Evolutionary conservation across 257 asterid genomes (phyloP).

Genomic region (Orobanche coerulescens): DNA sequence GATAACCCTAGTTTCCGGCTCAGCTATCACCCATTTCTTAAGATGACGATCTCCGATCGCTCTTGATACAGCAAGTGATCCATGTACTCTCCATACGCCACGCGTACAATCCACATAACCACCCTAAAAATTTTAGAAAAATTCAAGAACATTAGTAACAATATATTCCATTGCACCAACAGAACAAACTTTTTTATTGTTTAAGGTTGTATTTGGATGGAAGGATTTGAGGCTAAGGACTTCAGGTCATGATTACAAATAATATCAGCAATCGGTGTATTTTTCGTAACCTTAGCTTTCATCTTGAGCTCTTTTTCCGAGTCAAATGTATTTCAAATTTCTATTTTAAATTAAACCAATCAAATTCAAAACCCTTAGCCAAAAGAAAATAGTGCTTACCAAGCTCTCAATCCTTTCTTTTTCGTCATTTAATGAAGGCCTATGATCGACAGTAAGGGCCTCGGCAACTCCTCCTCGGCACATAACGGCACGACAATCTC

Average conservation of each 20-base stretch:
- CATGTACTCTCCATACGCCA: conserved; percentile 78
- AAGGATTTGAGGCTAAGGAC: too few relatives aligned
- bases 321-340: too few relatives aligned
- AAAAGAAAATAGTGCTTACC: conserved; percentile 32
- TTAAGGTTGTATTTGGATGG: too few relatives aligned
- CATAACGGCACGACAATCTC: conserved; percentile 75
- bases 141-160: not conserved
- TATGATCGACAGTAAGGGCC: conserved; percentile 71
- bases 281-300: too few relatives aligned
- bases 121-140: conserved; percentile 34
- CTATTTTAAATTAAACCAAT: too few relatives aligned
- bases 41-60: conserved; percentile 77
- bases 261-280: too few relatives aligned
- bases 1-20: conserved; percentile 56
- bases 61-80: conserved; percentile 79
- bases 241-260: too few relatives aligned
- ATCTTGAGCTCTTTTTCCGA: too few relatives aligned
- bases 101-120: conserved; percentile 61
- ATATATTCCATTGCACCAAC: too few relatives aligned
- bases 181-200: too few relatives aligned
- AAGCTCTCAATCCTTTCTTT: conserved; percentile 45
- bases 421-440: conserved; percentile 59
- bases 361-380: too few relatives aligned
- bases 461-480: conserved; percentile 59
- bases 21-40: conserved; percentile 74